Base-by-base conservation (phyloP, 2,329 filamentous ascomycete species). In the Curvularia eragrostidis region DNA sequence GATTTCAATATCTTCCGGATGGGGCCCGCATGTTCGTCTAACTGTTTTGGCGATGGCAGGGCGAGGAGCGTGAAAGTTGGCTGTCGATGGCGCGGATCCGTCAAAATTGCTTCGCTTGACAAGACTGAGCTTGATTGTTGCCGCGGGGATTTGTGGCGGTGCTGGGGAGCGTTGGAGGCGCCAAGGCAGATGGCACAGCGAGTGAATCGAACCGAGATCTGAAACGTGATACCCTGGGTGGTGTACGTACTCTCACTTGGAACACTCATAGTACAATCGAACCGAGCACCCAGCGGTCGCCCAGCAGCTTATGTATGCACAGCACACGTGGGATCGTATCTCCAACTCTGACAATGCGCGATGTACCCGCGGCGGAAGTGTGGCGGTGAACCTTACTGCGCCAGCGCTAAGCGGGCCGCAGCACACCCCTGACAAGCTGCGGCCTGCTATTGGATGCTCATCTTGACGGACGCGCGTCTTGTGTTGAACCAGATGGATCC, bases 381-480 rank as follows among this genome's bases (percentile, higher is more conserved):
- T 54, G 48, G 48, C 48, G 44, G 41, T 42, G 41, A 21, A 28
- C 24, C 50, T 53, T 49, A 42, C 47, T 52, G 46, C 42, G 34
- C 42, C 41, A 53, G 54, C 21, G 41, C 41, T 24, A 43, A 47
- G 58, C 59, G 59, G 56, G 30, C 59, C 59, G 59, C 48, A 58
- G 6, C 13, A 12, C 21, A 43, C 54, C 52, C 61, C 59, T 55
- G 54, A 44, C 21, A 46, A 12, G 12, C 15, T 13, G 24, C n/a
- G 21, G n/a, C 28, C 48, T 43, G 30, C 34, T 26, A 59, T 54
- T 56, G 61, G 59, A 30, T 26, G 48, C 52, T 52, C 46, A 38
- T 56, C 48, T 51, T 48, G 28, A 38, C 42, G 62, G 55, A 62
- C 62, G 62, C 62, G 62, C 62, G 62, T 64, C 62, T 49, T 52